Percentiles rank a stretch among this genome's conserved stretches.
These are phyloP conservation scores for Globisporangium rhizosaccharum DNA, from an alignment of 352 stramenopile genomes.

Conservation along the genomic window DNA sequence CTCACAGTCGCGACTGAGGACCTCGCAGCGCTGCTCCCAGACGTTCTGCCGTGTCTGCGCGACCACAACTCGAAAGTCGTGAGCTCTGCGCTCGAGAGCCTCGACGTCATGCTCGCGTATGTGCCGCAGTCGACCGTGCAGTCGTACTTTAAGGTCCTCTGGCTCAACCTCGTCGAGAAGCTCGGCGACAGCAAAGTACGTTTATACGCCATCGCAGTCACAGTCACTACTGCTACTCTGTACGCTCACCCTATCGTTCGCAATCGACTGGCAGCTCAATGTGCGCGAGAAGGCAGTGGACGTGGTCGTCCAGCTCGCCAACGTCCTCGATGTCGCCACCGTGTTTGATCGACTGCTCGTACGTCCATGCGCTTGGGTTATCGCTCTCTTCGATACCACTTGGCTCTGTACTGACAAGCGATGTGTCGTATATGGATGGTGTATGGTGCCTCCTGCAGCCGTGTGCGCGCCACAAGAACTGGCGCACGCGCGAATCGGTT, in stretches of 20 bases:
- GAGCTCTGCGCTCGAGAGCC: constrained; percentile 52
- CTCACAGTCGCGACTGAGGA: constrained; percentile 22
- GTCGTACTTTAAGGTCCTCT: constrained; percentile 57
- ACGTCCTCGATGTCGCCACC: constrained; percentile 52
- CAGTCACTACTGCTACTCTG: background rate
- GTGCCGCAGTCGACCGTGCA: constrained; percentile 42
- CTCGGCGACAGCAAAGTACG: constrained; percentile 73
- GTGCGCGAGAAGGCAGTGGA: constrained; percentile 73
- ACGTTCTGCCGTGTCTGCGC: constrained; percentile 62
- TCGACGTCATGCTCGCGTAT: constrained; percentile 44
- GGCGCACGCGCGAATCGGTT: constrained; percentile 78
- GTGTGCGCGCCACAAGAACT: constrained; percentile 74
- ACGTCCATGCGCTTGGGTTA: constrained; percentile 1
- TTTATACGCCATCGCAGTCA: too few species aligned
- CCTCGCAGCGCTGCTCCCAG: constrained; percentile 40
- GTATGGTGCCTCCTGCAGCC: constrained; percentile 12
- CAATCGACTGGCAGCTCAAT: constrained; percentile 16
- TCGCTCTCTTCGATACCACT: background rate
- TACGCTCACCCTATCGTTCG: background rate
- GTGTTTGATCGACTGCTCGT: constrained; percentile 57
- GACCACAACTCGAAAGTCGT: constrained; percentile 86
- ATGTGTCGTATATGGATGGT: too few species aligned
- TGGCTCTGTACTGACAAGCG: background rate
- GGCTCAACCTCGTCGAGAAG: constrained; percentile 59
- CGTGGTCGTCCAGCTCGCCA: constrained; percentile 54